Base-by-base conservation (phyloP, 192 early-diverging fungal species). In the Linnemannia elongata region DNA sequence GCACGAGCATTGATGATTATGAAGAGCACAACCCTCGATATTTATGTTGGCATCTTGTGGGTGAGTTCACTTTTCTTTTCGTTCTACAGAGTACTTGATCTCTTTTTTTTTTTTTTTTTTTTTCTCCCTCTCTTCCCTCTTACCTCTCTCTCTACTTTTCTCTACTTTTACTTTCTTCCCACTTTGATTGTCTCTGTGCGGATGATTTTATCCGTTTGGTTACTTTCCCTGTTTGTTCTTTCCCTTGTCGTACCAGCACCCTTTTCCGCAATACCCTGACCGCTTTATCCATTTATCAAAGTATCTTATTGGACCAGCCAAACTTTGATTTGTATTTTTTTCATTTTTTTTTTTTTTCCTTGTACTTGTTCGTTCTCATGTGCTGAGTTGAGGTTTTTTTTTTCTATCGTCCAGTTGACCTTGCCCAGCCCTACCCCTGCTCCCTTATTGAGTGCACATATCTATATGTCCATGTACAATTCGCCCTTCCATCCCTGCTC, bases 21-120 rank as follows among this genome's bases (percentile, higher is more conserved):
- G 85, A 87, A 80, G 74, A 87, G 85, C 80, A 78, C 85, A 4
- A 80, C 85, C 12, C 76, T 87, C 30, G 85, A 87, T 30, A 87
- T 81, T 39, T 87, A 87, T 69, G 85, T 87, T 52, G 85, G 85
- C 17, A 87, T 87, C 20, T 76, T 87, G 27, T 87, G 85, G 85
- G 85, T 87, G 41, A 77, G 66, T 76, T 38, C 20, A 12, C 17
- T 12, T 49, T 22, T 20, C 27, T 6, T 45, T 4, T 75, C 4
- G 18, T 54, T 36, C 68, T 4, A 24, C 20, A 30, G 17, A 30
- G 10, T 22, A 54, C 24, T 66, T 41, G 33, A 72, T 80, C 41
- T 74, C 9, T 74, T 47, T 42, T n/a, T 35, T 9, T 74, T 27
- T 72, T 54, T 13, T 54, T 79, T 79, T 79, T 41, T 39, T 70